Evolutionary conservation across 176 grass and related monocot species (phyloP).

Genomic region (Carex littledalei): DNA sequence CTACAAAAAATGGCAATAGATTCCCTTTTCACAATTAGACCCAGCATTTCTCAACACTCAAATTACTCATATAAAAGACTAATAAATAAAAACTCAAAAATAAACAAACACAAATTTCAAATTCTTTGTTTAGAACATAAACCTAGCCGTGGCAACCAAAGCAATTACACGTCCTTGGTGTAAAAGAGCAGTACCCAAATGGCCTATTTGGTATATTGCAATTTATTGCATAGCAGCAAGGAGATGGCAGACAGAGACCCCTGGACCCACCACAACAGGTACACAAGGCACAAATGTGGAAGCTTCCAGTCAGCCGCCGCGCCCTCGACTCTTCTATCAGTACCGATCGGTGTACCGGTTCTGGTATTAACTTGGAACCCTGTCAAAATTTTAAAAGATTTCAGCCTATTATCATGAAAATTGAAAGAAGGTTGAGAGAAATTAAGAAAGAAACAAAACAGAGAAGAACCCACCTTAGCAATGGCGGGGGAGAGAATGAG

Average conservation of each 20-base stretch:
- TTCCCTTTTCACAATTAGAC: constrained; percentile 25
- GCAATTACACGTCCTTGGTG: constrained; percentile 67
- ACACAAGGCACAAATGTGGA: constrained; percentile 74
- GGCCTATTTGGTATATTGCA: constrained; percentile 85
- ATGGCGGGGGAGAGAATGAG: constrained; percentile 13
- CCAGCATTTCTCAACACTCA: constrained; percentile 21
- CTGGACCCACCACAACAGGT: constrained; percentile 68
- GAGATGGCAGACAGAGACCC: constrained; percentile 67
- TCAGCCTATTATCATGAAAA: background rate
- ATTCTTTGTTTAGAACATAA: constrained; percentile 19
- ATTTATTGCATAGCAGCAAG: constrained; percentile 94
- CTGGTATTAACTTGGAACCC: constrained; percentile 1
- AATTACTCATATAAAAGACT: constrained; percentile 15
- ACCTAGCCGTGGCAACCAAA: constrained; percentile 69
- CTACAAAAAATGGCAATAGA: background rate
- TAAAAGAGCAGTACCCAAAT: constrained; percentile 85
- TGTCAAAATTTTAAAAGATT: background rate
- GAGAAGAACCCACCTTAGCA: constrained; percentile 8
- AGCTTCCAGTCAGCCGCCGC: constrained; percentile 45
- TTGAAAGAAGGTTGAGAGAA: background rate
- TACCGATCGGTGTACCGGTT: background rate
- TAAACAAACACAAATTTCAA: constrained; percentile 20
- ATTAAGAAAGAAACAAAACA: background rate
- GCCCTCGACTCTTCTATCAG: constrained; percentile 33
- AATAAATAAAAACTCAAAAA: constrained; percentile 25